Evolutionary conservation across 2,329 filamentous ascomycete genomes (phyloP).

Genomic region (Aureobasidium sp.): DNA sequence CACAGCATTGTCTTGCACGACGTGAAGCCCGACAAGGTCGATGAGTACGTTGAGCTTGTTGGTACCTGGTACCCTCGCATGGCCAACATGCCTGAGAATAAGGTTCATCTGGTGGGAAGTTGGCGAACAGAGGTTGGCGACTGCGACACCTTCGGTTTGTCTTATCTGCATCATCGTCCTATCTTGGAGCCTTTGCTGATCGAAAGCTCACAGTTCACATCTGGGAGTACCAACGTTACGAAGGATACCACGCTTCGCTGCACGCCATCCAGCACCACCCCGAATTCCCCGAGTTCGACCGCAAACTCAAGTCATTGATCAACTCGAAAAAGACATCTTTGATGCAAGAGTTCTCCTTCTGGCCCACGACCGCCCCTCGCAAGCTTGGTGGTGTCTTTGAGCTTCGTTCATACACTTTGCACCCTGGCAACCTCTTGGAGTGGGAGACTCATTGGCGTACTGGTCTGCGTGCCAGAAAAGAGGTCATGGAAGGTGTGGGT

Average conservation of each 20-base stretch:
- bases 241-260: constrained; percentile 88
- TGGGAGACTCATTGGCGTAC: constrained; percentile 99
- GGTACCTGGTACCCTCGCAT: constrained; percentile 89
- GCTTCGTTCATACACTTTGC: constrained; percentile 89
- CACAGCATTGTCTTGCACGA: constrained; percentile 96
- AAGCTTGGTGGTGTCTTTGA: constrained; percentile 90
- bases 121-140: constrained; percentile 98
- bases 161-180: background rate
- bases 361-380: constrained; percentile 89
- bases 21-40: constrained; percentile 90
- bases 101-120: constrained; percentile 92
- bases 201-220: constrained; percentile 71
- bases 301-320: constrained; percentile 78
- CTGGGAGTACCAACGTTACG: constrained; percentile 98
- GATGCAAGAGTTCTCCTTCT: constrained; percentile 99
- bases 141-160: constrained; percentile 87
- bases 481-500: constrained; percentile 91
- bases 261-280: constrained; percentile 77
- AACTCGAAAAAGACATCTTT: constrained; percentile 77
- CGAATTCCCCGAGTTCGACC: constrained; percentile 76
- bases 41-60: constrained; percentile 87
- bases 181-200: background rate
- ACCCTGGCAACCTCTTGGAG: constrained; percentile 91
- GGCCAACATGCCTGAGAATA: constrained; percentile 77
- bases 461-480: constrained; percentile 79